Base-by-base conservation (phyloP, 805 yeast species). In the Pichia exigua region DNA sequence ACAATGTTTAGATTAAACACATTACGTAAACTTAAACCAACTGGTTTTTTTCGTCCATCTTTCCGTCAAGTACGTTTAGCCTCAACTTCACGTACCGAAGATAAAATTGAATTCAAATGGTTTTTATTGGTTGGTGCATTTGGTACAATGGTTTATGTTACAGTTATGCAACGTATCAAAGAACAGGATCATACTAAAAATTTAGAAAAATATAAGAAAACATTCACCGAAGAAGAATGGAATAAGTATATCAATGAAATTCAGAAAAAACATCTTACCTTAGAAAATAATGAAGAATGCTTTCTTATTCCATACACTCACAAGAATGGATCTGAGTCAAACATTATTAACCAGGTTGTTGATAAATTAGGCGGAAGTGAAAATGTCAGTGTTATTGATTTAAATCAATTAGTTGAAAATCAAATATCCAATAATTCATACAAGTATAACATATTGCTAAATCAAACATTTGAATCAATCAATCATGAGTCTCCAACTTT, bases 391-490 rank as follows among this genome's bases (percentile, higher is more conserved):
- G 64, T 76, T 26, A 67, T 85, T 18, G 81, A 83, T 54, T 80
- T 88, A 9, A 63, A 62, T 32, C 67, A 69, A 4, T 69, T 83
- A 47, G 67, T 83, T 7, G 72, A 72, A 38, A 57, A 62, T 12
- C 83, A 79, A 57, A 69, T 76, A 48, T 58, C 61, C 0, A 44
- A 52, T 30, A 39, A 73, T 17, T 57, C 66, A 4, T 76, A 78
- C 21, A 72, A 68, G 52, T 85, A 75, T 61, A 73, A 79, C 41
- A 75, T 75, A 28, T 65, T 85, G 28, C 65, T 85, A 55, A 77
- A 74, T 46, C 80, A 78, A 20, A 56, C 70, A 3, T 50, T 62
- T 42, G 65, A 62, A 4, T 48, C 48, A 2, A 53, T 58, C 30
- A 67, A 68, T 26, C 49, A 51, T 15, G 62, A 68, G 15, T 54